These are phyloP conservation scores for Raffaelea arxii DNA, from an alignment of 2,329 filamentous ascomycete genomes.

Conservation along the genomic window DNA sequence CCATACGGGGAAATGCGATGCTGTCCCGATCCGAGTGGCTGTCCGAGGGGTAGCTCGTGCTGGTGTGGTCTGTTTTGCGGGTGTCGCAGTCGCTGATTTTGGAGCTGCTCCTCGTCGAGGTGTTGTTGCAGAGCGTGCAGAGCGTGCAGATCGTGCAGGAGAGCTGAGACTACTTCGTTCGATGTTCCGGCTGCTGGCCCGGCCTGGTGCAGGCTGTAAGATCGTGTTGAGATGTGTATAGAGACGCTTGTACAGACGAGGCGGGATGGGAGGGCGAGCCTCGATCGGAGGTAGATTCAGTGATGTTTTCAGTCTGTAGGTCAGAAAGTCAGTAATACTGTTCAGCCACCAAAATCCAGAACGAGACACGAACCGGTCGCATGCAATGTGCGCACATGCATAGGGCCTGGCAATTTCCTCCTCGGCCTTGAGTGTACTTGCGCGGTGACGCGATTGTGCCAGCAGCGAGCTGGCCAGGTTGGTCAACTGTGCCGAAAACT, in stretches of 20 bases:
- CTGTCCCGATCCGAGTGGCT: constrained; percentile 14
- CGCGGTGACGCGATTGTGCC: constrained; percentile 69
- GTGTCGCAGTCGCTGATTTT: no score
- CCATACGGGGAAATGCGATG: constrained; percentile 47
- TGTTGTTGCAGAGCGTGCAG: background rate
- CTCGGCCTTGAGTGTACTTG: constrained; percentile 68
- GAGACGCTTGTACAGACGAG: constrained; percentile 73
- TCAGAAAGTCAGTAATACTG: background rate
- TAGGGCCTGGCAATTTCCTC: constrained; percentile 82
- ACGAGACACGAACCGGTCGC: constrained; percentile 54
- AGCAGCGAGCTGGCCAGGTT: constrained; percentile 65
- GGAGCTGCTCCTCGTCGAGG: constrained; percentile 11
- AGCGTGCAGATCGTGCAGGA: no score
- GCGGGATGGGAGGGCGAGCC: constrained; percentile 66
- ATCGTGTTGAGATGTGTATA: constrained; percentile 71
- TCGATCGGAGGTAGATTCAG: constrained; percentile 71
- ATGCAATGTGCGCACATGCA: constrained; percentile 82
- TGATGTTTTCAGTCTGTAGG: constrained; percentile 56
- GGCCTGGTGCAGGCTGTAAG: constrained; percentile 34
- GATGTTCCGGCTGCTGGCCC: constrained; percentile 20
- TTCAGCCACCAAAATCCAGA: background rate
- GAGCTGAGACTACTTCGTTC: constrained; percentile 18
- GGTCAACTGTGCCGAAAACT: constrained; percentile 59
- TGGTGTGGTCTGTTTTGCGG: no score
- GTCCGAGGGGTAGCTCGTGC: background rate